Evolutionary conservation across 2,329 filamentous ascomycete species (phyloP).

Genomic region (Pseudogymnoascus sp.): DNA sequence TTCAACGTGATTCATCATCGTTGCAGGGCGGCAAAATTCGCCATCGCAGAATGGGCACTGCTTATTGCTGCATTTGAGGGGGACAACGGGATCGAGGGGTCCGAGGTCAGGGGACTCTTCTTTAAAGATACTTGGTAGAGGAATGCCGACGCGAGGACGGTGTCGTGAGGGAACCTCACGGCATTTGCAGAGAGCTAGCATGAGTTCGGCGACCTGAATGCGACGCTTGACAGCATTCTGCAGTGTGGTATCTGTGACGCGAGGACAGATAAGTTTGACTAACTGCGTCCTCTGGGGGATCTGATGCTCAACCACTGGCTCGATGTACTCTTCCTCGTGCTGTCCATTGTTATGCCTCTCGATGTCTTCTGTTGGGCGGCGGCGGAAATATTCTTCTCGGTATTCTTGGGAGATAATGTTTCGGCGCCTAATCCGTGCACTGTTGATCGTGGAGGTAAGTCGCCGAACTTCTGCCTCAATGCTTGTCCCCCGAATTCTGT

Average conservation of each 20-base stretch:
- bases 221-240: constrained; percentile 15
- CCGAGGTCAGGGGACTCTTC: constrained; percentile 10
- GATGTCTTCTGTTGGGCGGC: not conserved
- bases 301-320: constrained; percentile 17
- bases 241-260: constrained; percentile 11
- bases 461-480: constrained; percentile 10
- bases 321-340: not conserved
- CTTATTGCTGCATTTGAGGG: constrained; percentile 16
- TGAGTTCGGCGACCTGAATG: constrained; percentile 14
- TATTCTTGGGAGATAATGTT: constrained; percentile 10
- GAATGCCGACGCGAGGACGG: too few species aligned
- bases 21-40: too few species aligned
- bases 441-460: not conserved
- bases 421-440: constrained; percentile 5
- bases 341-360: too few species aligned
- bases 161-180: constrained; percentile 1
- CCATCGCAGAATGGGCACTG: constrained; percentile 14
- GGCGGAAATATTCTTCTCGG: not conserved
- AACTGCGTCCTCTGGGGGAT: constrained; percentile 16
- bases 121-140: too few species aligned
- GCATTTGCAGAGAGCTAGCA: constrained; percentile 12
- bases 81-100: constrained; percentile 12
- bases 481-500: constrained; percentile 5
- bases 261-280: constrained; percentile 15
- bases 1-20: too few species aligned